phyloP scores from a whole-genome alignment of 225 moss, liverwort and hornwort species.

The Polytrichum commune region DNA sequence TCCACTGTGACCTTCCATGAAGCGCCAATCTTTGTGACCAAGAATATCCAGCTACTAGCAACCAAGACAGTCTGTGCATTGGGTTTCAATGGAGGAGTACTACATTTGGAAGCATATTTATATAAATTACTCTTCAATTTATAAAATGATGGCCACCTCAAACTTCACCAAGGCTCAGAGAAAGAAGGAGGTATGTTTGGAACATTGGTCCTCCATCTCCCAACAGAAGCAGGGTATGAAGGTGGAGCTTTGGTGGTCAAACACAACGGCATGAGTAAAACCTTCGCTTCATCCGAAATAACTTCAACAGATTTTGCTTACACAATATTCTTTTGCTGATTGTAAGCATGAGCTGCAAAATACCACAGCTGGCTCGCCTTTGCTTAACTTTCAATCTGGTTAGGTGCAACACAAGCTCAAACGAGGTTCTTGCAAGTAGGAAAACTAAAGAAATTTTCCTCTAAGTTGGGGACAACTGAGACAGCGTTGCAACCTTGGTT shows the following conservation, averaged over 20 bases:
- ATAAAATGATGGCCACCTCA: slow-evolving; percentile 18
- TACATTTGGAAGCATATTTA: slow-evolving; percentile 11
- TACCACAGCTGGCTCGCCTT: slow-evolving; percentile 1
- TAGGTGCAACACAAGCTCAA: slow-evolving; percentile 8
- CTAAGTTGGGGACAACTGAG: slow-evolving; percentile 3
- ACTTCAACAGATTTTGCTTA: slow-evolving; percentile 10
- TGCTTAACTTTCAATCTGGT: slow-evolving; percentile 24
- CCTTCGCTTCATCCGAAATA: slow-evolving; percentile 13
- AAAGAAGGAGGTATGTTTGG: slow-evolving; percentile 17
- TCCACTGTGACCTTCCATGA: slow-evolving; percentile 20
- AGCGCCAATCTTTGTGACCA: slow-evolving; percentile 4
- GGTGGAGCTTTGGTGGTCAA: slow-evolving; percentile 11
- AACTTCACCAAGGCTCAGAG: slow-evolving; percentile 7
- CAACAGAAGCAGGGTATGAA: slow-evolving; percentile 12
- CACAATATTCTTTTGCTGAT: slow-evolving; percentile 16
- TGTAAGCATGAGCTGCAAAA: slow-evolving; percentile 17
- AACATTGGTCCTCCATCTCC: slow-evolving; percentile 18
- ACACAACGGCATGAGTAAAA: slow-evolving; percentile 1
- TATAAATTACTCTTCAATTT: slow-evolving; percentile 12
- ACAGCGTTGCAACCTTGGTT: slow-evolving; percentile 20
- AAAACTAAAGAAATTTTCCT: slow-evolving; percentile 6
- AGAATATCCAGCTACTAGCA: neutral
- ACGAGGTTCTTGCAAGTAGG: neutral
- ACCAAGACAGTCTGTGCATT: slow-evolving; percentile 4
- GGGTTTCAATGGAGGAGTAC: slow-evolving; percentile 13